phyloP scores from a whole-genome alignment of 257 asterid species.

The Gardenia jasminoides region DNA sequence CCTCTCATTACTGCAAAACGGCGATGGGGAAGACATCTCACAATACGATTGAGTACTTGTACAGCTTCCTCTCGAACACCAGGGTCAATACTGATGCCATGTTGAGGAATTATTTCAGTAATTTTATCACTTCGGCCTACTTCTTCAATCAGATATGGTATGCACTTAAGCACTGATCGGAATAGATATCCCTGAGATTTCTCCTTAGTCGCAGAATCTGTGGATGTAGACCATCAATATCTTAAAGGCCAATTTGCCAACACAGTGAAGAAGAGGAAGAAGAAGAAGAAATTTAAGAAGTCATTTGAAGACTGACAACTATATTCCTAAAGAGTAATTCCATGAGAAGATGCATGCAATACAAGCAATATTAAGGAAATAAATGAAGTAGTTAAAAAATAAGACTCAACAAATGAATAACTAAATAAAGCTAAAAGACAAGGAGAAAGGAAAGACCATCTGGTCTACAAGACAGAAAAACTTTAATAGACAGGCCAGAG shows the following conservation, averaged over 20 bases:
- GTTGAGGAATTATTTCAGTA: conserved; percentile 96
- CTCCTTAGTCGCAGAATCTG: conserved; percentile 94
- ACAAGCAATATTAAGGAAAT: conserved; percentile 3
- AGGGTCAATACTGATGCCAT: conserved; percentile 98
- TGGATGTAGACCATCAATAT: conserved; percentile 23
- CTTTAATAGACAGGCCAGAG: background rate
- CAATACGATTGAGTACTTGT: conserved; percentile 91
- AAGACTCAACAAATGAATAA: background rate
- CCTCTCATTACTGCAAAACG: conserved; percentile 99
- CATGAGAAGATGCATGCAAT: background rate
- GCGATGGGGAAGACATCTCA: conserved; percentile 90
- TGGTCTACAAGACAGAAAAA: background rate
- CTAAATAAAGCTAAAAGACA: background rate
- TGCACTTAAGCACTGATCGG: conserved; percentile 95
- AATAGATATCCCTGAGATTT: conserved; percentile 98
- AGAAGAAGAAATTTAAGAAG: background rate
- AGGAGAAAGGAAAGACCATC: background rate
- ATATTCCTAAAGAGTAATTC: conserved; percentile 7
- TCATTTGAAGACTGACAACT: background rate
- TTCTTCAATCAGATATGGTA: conserved; percentile 98
- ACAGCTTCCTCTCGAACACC: conserved; percentile 99
- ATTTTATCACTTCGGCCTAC: conserved; percentile 97
- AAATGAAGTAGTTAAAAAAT: background rate
- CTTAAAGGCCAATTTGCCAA: conserved; percentile 2
- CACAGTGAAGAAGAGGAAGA: background rate